A percentile compares a stretch with the other conserved stretches of the same genome.
These are phyloP conservation scores for Eugenia klotzschiana DNA, from an alignment of 441 rosid genomes.

Conservation along the genomic window DNA sequence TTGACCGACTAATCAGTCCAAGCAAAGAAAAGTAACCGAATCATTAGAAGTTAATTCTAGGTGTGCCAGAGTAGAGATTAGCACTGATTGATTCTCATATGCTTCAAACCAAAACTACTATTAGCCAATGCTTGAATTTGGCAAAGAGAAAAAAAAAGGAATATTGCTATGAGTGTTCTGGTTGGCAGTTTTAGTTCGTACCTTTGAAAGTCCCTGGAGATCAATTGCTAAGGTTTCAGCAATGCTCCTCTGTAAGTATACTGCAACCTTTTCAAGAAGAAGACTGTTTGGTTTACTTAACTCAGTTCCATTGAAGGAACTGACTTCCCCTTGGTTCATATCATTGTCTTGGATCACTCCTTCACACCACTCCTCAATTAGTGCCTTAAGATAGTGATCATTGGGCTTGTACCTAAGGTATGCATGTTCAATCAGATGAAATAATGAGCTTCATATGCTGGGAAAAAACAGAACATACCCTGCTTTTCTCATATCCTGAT, in stretches of 20 bases:
- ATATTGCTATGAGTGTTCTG: neutral
- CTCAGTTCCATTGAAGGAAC: conserved; percentile 20
- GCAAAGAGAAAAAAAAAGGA: neutral
- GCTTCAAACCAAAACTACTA: neutral
- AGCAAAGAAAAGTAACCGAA: neutral
- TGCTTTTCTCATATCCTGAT: conserved; percentile 83
- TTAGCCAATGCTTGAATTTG: neutral
- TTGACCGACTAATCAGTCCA: neutral
- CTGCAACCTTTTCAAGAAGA: conserved; percentile 70
- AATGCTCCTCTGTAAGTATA: conserved; percentile 42
- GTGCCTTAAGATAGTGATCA: conserved; percentile 67
- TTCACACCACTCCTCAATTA: conserved; percentile 96
- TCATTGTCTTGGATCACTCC: conserved; percentile 53
- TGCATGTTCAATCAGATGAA: neutral
- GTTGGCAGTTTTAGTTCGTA: neutral
- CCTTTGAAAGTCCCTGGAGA: conserved; percentile 76
- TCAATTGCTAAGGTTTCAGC: conserved; percentile 51
- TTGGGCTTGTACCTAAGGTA: conserved; percentile 61
- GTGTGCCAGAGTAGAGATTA: neutral
- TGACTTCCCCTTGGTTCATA: conserved; percentile 19
- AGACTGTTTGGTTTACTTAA: conserved; percentile 37
- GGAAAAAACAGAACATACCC: conserved; percentile 37
- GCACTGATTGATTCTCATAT: neutral
- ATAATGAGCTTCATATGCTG: neutral
- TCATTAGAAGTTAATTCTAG: neutral